Conservation (phyloP, 2,329 filamentous ascomycete genomes). For the Lecanicillium sp. region DNA sequence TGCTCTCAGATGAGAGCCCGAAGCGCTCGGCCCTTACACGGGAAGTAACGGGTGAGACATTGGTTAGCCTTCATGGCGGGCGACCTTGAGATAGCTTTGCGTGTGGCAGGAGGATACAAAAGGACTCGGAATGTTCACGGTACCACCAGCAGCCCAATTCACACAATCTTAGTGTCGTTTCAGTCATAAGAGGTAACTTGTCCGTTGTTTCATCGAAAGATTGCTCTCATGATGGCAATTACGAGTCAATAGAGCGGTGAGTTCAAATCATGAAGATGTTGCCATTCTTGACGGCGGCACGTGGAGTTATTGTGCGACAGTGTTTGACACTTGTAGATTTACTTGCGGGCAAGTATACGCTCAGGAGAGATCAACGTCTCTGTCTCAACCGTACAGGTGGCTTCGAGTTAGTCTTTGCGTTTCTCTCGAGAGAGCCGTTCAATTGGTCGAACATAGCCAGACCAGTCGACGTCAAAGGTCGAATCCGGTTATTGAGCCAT, state of each 20-base stretch:
- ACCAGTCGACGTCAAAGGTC: constrained; percentile 59
- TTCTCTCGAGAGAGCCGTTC: constrained; percentile 61
- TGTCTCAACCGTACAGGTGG: constrained; percentile 42
- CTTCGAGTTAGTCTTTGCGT: constrained; percentile 59
- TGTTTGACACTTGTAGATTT: constrained; percentile 80
- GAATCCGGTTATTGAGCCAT: constrained; percentile 48
- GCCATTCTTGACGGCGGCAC: constrained; percentile 62
- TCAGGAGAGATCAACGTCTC: constrained; percentile 37
- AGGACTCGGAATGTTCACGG: constrained; percentile 67
- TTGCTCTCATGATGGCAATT: constrained; percentile 72
- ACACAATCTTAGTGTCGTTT: too few relatives aligned
- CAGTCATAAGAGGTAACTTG: too few relatives aligned
- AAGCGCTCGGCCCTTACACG: constrained; percentile 90
- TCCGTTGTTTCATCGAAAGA: too few relatives aligned
- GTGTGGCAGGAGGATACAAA: constrained; percentile 20
- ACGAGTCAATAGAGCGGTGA: constrained; percentile 65
- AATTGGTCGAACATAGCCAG: constrained; percentile 56
- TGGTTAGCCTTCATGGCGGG: constrained; percentile 69
- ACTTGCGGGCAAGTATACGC: constrained; percentile 69
- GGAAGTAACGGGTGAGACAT: constrained; percentile 81
- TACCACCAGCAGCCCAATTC: constrained; percentile 50
- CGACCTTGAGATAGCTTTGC: constrained; percentile 66
- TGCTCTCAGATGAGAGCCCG: constrained; percentile 59
- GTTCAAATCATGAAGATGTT: constrained; percentile 94
- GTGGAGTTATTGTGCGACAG: constrained; percentile 70